Evolutionary conservation across 768 basidiomycete genomes (phyloP).

Genomic region (Holtermanniella nyarrowii): DNA sequence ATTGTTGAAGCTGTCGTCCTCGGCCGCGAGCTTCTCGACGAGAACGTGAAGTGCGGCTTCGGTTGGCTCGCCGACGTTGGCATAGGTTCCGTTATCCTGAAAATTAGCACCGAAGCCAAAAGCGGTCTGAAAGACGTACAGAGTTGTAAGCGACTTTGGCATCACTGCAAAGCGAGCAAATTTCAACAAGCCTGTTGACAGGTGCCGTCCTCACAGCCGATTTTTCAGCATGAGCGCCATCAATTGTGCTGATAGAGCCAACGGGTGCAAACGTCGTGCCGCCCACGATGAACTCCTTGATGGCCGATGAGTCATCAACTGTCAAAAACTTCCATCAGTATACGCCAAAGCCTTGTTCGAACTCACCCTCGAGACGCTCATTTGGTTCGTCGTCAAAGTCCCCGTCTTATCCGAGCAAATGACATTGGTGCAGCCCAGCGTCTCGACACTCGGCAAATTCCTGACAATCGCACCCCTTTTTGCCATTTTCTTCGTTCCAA

Average conservation of each 20-base stretch:
- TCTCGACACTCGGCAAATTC: constrained; percentile 93
- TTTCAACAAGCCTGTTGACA: constrained; percentile 59
- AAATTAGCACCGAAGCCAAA: constrained; percentile 6
- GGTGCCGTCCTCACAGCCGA: constrained; percentile 28
- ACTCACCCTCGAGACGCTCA: constrained; percentile 90
- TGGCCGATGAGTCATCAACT: constrained; percentile 51
- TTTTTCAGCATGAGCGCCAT: constrained; percentile 59
- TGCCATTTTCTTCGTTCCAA: constrained; percentile 99
- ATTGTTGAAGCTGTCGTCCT: constrained; percentile 45
- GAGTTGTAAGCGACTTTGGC: constrained; percentile 74
- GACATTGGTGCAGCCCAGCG: constrained; percentile 92
- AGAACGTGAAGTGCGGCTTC: constrained; percentile 94
- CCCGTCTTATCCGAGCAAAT: constrained; percentile 98
- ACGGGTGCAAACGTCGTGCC: constrained; percentile 85
- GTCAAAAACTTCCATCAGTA: too few species aligned
- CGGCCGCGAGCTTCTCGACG: constrained; percentile 82
- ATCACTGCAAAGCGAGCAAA: constrained; percentile 89
- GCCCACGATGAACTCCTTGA: constrained; percentile 66
- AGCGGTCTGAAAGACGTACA: constrained; percentile 44
- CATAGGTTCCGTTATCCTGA: constrained; percentile 68
- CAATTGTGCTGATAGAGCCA: constrained; percentile 59
- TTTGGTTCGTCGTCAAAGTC: constrained; percentile 90
- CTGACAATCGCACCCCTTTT: constrained; percentile 96
- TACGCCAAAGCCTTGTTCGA: too few species aligned
- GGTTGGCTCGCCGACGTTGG: constrained; percentile 88